phyloP scores from a whole-genome alignment of 176 grass and related monocot species.

The Cenchrus fungigraminus region DNA sequence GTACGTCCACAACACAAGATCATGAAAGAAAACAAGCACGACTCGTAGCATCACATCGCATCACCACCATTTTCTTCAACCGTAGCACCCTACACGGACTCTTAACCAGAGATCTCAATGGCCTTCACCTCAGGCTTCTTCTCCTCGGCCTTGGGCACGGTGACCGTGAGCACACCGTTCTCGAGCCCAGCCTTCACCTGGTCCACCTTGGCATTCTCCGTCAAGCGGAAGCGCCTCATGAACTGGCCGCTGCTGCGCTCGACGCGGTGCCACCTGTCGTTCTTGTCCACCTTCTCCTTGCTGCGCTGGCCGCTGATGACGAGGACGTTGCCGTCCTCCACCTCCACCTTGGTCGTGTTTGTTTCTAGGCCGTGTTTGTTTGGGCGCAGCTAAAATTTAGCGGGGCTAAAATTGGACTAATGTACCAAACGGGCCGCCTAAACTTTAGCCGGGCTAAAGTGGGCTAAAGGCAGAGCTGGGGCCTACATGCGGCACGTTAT shows the following conservation, averaged over 20 bases:
- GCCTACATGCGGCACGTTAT: too few relatives aligned
- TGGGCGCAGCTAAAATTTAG: too few relatives aligned
- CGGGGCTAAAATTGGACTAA: too few relatives aligned
- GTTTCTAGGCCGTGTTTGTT: too few relatives aligned
- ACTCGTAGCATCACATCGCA: not conserved
- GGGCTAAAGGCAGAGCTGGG: too few relatives aligned
- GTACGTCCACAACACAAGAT: not conserved
- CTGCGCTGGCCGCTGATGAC: slow-evolving; percentile 56
- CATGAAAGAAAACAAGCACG: not conserved
- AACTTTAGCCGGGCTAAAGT: too few relatives aligned
- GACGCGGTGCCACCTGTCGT: slow-evolving; percentile 61
- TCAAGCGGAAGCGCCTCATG: slow-evolving; percentile 39
- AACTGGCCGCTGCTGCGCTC: slow-evolving; percentile 68
- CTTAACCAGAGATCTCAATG: slow-evolving; percentile 60
- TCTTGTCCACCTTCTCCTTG: slow-evolving; percentile 63
- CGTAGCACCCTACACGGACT: not conserved
- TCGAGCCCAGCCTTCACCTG: slow-evolving; percentile 57
- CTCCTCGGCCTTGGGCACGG: slow-evolving; percentile 51
- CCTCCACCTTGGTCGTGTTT: slow-evolving; percentile 28
- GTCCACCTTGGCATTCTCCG: slow-evolving; percentile 51
- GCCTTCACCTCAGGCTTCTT: slow-evolving; percentile 51
- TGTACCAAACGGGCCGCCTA: too few relatives aligned
- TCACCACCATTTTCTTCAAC: not conserved
- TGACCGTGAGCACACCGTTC: slow-evolving; percentile 60
- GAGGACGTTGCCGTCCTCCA: slow-evolving; percentile 56